Base-by-base conservation (phyloP, 306 rosid species). In the Urtica urens region DNA sequence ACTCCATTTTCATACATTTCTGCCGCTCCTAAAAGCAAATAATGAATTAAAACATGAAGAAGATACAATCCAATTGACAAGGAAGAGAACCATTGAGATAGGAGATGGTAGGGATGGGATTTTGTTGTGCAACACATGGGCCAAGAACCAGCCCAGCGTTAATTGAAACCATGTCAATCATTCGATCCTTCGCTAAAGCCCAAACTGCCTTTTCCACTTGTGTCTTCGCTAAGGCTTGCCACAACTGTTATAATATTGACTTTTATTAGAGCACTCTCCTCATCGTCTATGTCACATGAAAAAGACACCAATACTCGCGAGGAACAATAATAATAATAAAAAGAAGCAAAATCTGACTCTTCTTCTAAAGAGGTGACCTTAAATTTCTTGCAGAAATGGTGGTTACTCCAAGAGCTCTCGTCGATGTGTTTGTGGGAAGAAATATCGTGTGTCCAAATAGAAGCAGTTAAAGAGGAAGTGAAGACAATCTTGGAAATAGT, bases 1-100 rank as follows among this genome's bases (percentile, higher is more conserved):
- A 70, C 65, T 25, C 81, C 81, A 53, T 75, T 63, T 54, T 75
- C 77, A 33, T 66, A 75, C 81, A 75, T 75, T 46, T 70, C 59
- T 35, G 71, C 74, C 0, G 81, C 77, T 23, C 76, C 80, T 73
- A 59, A 17, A 24, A 2, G 10, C 37, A 35, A 6, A 30, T 7
- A 7, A 11, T 5, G 15, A 37, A 3, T 35, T 35, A 3, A 35
- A n/a, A n/a, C n/a, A n/a, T n/a, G n/a, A n/a, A n/a, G n/a, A 13
- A 10, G 40, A 10, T 35, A 3, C n/a, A 35, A 14, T 35, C 40
- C 40, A 35, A 17, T 41, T 15, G 43, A 51, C 33, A 6, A 3
- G 10, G 3, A 30, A 19, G n/a, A 15, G 3, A 50, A 64, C 69
- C 75, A 28, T 60, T 62, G 29, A 68, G 75, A 64, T 73, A 73